Base-by-base conservation (phyloP, 139 green algal species). In the Chlorella ohadii region DNA sequence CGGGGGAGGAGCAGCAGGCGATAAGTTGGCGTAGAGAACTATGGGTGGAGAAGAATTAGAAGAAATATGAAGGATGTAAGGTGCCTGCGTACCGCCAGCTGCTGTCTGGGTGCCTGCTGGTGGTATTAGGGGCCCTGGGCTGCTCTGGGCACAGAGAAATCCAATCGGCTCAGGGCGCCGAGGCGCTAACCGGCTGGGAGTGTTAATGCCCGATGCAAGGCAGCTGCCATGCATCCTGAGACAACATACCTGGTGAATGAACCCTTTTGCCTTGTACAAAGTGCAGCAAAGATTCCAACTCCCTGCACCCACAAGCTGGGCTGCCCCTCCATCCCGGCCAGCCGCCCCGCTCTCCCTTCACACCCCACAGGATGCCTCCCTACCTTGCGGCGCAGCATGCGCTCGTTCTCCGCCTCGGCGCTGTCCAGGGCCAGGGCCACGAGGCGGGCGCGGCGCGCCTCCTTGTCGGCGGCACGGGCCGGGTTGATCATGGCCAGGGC, bases 321-420 rank as follows among this genome's bases (percentile, higher is more conserved):
- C n/a, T n/a, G n/a, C n/a, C n/a, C n/a, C n/a, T n/a, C 4, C 31
- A 7, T 23, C 11, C 6, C 9, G 15, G 23, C 4, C 31, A 22
- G 2, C 65, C 31, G 3, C 27, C 16, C 65, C 31, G 2, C 65
- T 33, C 28, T n/a, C 68, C 36, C 36, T 20, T 19, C 16, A n/a
- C 68, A 56, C 5, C 17, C 22, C 36, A 31, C 11, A 33, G 1
- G 5, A 28, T 33, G 19, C 68, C 15, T 66, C 6, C 80, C 27
- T 56, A 92, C 87, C 89, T 98, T 98, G 74, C 96, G 89, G 41
- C 91, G 90, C 55, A 97, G 80, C 44, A 92, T 91, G 31, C 88
- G 85, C 84, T 92, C 90, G 91, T 99, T 96, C 78, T 98, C 96
- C 65, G 93, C 77, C 64, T 91, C 87, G 25, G 95, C 79, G 25